Conservation (phyloP, 352 stramenopile genomes). For the Pilasporangium apinafurcum region DNA sequence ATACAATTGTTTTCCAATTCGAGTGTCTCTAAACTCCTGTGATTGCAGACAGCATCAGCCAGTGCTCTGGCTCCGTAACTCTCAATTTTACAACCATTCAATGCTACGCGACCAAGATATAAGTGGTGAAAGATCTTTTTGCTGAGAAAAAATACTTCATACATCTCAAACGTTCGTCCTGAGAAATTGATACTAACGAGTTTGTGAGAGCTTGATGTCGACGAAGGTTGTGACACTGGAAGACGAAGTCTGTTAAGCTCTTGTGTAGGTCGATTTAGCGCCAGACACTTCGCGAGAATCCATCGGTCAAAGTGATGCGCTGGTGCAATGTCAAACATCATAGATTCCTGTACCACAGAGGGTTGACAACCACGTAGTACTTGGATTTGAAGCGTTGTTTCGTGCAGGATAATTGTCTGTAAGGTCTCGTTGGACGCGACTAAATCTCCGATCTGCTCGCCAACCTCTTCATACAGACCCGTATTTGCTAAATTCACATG, state of each 20-base stretch:
- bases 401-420: conserved; percentile 51
- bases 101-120: conserved; percentile 35
- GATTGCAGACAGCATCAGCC: conserved; percentile 59
- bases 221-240: conserved; percentile 3
- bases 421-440: conserved; percentile 55
- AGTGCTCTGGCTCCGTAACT: conserved; percentile 40
- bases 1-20: conserved; percentile 71
- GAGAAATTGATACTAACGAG: conserved; percentile 48
- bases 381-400: conserved; percentile 31
- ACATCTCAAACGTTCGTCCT: conserved; percentile 34
- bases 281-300: conserved; percentile 62
- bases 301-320: conserved; percentile 54
- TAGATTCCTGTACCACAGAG: conserved; percentile 11
- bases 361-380: conserved; percentile 35
- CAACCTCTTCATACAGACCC: conserved; percentile 50
- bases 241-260: conserved; percentile 51
- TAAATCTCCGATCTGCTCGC: conserved; percentile 48
- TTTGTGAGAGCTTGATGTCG: conserved; percentile 8
- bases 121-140: conserved; percentile 74
- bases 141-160: conserved; percentile 55
- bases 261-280: conserved; percentile 52
- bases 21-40: conserved; percentile 46
- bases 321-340: conserved; percentile 18
- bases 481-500: conserved; percentile 49
- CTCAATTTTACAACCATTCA: conserved; percentile 60